Percentiles rank a stretch among this genome's conserved stretches.
phyloP scores from a whole-genome alignment of 2,329 filamentous ascomycete genomes.

The Colletotrichum phormii region DNA sequence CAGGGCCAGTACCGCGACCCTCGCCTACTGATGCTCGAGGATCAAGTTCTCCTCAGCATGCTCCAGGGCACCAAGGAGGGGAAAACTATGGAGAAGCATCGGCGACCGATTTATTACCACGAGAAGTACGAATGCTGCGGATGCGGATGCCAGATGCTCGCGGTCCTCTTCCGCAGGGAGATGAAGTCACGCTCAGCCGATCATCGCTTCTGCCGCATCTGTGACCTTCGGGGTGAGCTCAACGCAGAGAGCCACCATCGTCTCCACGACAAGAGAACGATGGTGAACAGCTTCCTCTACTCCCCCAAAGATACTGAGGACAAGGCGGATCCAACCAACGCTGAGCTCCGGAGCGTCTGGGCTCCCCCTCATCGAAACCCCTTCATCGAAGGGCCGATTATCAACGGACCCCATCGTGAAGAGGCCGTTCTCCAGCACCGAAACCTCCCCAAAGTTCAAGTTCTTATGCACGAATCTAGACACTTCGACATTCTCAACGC shows the following conservation, averaged over 20 bases:
- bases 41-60: constrained; percentile 28
- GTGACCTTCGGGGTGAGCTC: background rate
- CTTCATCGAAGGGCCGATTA: background rate
- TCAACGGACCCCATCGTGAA: background rate
- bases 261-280: background rate
- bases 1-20: no score
- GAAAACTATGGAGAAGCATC: background rate
- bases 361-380: constrained; percentile 13
- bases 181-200: background rate
- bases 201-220: constrained; percentile 17
- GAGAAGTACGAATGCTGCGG: background rate
- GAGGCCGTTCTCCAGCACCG: background rate
- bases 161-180: constrained; percentile 1
- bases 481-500: background rate
- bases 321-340: background rate
- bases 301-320: background rate
- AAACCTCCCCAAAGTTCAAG: background rate
- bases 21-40: background rate
- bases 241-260: constrained; percentile 9
- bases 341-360: background rate
- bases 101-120: background rate
- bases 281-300: background rate
- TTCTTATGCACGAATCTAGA: background rate
- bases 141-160: constrained; percentile 5
- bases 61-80: background rate